phyloP scores from a whole-genome alignment of 2,329 filamentous ascomycete genomes.

The Xylaria sp. region DNA sequence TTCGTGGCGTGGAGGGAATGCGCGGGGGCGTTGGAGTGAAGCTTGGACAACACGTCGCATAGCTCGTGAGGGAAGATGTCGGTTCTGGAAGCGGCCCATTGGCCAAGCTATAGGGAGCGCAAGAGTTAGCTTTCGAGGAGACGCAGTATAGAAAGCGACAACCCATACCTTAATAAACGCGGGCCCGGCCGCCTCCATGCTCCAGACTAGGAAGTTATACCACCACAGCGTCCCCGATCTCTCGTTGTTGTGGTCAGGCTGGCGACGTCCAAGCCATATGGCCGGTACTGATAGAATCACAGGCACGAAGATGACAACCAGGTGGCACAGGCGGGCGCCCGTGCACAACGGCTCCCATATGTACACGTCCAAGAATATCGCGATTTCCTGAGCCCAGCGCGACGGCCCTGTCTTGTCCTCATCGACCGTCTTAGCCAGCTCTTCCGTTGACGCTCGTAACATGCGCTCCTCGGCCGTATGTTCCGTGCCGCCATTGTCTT shows the following conservation, averaged over 20 bases:
- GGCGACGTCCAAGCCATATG: constrained; percentile 79
- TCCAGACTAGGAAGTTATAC: constrained; percentile 86
- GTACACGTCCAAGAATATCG: constrained; percentile 75
- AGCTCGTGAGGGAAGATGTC: constrained; percentile 96
- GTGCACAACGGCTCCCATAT: constrained; percentile 90
- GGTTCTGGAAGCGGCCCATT: constrained; percentile 96
- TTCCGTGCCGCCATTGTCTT: constrained; percentile 59
- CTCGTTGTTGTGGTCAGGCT: constrained; percentile 75
- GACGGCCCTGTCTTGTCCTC: constrained; percentile 69
- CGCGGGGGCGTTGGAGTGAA: constrained; percentile 94
- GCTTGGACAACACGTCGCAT: constrained; percentile 91
- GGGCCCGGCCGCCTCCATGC: constrained; percentile 93
- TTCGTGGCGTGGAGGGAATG: constrained; percentile 86
- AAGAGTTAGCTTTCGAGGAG: constrained; percentile 35
- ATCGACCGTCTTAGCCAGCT: constrained; percentile 76
- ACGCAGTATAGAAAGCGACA: background rate
- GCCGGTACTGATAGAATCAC: constrained; percentile 82
- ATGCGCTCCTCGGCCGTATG: constrained; percentile 85
- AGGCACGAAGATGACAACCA: constrained; percentile 89
- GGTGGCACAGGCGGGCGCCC: constrained; percentile 84
- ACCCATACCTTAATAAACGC: constrained; percentile 89
- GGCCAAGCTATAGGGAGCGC: constrained; percentile 73
- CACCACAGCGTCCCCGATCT: constrained; percentile 88
- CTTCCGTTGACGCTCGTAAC: constrained; percentile 81
- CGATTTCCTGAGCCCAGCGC: constrained; percentile 66